phyloP scores from a whole-genome alignment of 2,329 filamentous ascomycete genomes.

The Aspergillus glaucus region DNA sequence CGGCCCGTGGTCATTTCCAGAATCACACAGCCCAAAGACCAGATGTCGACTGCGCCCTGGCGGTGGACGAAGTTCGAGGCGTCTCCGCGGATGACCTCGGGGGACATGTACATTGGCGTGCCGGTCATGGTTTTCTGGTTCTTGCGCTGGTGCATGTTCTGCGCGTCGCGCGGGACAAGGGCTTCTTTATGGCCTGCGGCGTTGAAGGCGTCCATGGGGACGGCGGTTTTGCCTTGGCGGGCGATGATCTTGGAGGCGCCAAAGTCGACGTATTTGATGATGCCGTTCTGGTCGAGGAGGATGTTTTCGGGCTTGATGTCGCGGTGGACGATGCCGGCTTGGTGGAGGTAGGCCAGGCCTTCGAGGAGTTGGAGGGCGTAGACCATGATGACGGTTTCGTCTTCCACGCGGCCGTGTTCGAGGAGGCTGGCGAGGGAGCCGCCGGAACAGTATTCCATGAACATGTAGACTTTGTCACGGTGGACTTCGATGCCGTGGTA shows the following conservation, averaged over 20 bases:
- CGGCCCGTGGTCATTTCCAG: slow-evolving; percentile 95
- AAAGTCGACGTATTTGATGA: slow-evolving; percentile 99
- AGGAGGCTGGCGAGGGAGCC: slow-evolving; percentile 83
- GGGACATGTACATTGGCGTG: slow-evolving; percentile 99
- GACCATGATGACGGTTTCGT: slow-evolving; percentile 95
- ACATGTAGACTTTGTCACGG: slow-evolving; percentile 98
- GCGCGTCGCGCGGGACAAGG: slow-evolving; percentile 24
- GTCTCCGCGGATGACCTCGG: slow-evolving; percentile 92
- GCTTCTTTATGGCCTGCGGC: slow-evolving; percentile 35
- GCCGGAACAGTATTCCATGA: slow-evolving; percentile 98
- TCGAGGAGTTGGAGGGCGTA: slow-evolving; percentile 92
- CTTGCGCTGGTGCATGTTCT: slow-evolving; percentile 28
- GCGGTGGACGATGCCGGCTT: slow-evolving; percentile 84
- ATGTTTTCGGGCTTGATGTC: slow-evolving; percentile 99
- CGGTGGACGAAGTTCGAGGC: slow-evolving; percentile 65
- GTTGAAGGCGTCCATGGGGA: slow-evolving; percentile 55
- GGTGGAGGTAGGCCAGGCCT: slow-evolving; percentile 87
- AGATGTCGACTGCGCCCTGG: slow-evolving; percentile 85
- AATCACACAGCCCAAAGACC: slow-evolving; percentile 94
- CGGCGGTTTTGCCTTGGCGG: slow-evolving; percentile 80
- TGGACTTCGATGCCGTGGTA: slow-evolving; percentile 98
- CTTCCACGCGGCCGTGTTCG: slow-evolving; percentile 94
- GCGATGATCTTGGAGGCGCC: slow-evolving; percentile 96
- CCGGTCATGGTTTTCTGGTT: slow-evolving; percentile 91
- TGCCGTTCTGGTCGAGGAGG: slow-evolving; percentile 90